Base-by-base conservation (phyloP, 208 protist species). In the Angomonas ambiguus region DNA sequence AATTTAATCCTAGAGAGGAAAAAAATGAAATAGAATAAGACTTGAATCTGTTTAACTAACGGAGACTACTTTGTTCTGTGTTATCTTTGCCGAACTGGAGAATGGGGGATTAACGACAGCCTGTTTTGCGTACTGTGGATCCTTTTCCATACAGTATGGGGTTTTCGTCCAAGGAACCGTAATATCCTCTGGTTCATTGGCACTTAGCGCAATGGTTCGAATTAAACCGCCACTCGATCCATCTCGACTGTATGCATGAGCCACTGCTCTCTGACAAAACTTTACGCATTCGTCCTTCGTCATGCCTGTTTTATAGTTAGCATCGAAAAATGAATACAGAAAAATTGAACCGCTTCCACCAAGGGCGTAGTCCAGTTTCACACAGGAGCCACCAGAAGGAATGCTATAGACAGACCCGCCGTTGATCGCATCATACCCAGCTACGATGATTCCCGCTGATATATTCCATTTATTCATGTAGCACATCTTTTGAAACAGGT, bases 321-420 rank as follows among this genome's bases (percentile, higher is more conserved):
- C 85, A 72, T 99, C 98, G 74, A 97, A 98, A 76, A 97, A 99
- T 24, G 97, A 98, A 76, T 98, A 99, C 69, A 99, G 94, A 74
- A 99, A 99, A 27, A 97, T 97, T 25, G 97, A 99, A 34, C 98
- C 98, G 60, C 96, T 95, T 53, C 94, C 98, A 41, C 97, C 96
- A 34, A 98, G 91, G 0, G 96, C 88, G 71, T 95, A 99, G 67
- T 96, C 90, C 56, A 98, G 79, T 71, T 96, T 91, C 33, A 98
- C 84, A 51, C 96, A 89, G 2, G 96, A 89, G 2, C 94, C 97
- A 30, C 96, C 97, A 6, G 97, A 91, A 1, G 97, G 92, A 67
- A 99, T 98, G 69, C 86, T 96, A 84, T 98, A 99, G 27, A 99
- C 97, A 13, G 78, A 90, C 20, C 96, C 96, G n/a, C 98, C 98